Base-by-base conservation (phyloP, 805 yeast genomes). In the Candida xyloterini region DNA sequence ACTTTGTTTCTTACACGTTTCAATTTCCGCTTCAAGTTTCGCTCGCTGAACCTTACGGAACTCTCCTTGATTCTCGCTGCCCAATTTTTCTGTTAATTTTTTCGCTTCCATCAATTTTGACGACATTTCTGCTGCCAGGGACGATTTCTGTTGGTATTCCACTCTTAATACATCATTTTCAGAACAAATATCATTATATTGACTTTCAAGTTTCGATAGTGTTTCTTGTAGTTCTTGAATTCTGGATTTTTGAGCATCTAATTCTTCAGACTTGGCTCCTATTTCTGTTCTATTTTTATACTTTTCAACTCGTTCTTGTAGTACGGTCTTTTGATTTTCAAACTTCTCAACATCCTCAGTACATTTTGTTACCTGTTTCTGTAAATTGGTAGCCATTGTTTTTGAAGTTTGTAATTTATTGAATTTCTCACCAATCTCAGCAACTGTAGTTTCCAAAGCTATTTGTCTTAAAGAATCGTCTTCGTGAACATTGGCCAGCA, bases 41-140 rank as follows among this genome's bases (percentile, higher is more conserved):
- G 30, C 33, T 11, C 55, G 43, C 16, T 47, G 44, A 23, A 68
- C 51, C 22, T 55, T 54, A 20, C 51, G 43, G 26, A 66, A 68
- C 5, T 63, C 57, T 2, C 71, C 74, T 1, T 58, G 53, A 5
- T 64, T 44, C 22, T 62, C 61, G 8, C 47, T 46, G 15, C 55
- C 47, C 16, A 72, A 37, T 8, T 30, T 27, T 2, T 60, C 63
- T 15, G 52, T 52, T 4, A 41, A 33, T 4, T 47, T 42, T 27
- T 60, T 59, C n/a, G 60, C 28, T 0, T 46, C 28, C 15, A 56
- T 54, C 3, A 65, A 27, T 6, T 28, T 22, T 3, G 55, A 50
- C 1, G 77, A 65, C 32, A 57, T 43, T 27, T 69, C 73, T 0
- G 77, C 77, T 3, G 80, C 79, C n/a, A 46, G 37, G 1, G 76